These are phyloP conservation scores for Xylaria sp. DNA, from an alignment of 495 filamentous ascomycete genomes.

Conservation along the genomic window DNA sequence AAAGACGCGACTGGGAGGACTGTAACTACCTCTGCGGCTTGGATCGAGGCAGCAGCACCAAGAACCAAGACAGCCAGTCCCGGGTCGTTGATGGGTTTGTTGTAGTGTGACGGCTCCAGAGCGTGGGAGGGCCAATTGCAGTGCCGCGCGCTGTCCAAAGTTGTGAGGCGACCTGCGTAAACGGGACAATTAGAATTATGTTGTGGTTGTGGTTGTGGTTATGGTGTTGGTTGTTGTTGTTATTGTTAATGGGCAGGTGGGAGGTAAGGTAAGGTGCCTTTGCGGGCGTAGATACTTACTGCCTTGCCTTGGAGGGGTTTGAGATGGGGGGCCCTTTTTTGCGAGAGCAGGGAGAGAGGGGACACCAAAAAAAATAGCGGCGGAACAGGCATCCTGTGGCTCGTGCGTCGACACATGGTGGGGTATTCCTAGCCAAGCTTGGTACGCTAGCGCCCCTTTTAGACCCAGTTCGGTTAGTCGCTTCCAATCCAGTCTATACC, in stretches of 20 bases:
- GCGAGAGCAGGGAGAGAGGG: conserved; percentile 3
- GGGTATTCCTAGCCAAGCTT: neutral
- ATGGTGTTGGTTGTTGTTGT: conserved; percentile 11
- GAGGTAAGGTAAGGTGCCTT: too few species aligned
- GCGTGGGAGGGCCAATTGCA: neutral
- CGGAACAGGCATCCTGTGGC: neutral
- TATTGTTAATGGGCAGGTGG: neutral
- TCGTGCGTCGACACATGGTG: conserved; percentile 8
- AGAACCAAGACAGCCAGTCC: too few species aligned
- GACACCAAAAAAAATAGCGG: conserved; percentile 19
- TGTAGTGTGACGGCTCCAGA: neutral
- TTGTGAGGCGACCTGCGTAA: neutral
- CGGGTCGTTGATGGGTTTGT: neutral
- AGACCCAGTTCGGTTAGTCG: neutral
- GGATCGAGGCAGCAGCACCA: neutral
- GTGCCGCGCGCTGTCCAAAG: conserved; percentile 29
- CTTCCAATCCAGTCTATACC: neutral
- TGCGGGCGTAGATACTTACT: neutral
- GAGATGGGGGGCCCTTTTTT: conserved; percentile 11
- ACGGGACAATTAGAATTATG: conserved; percentile 6
- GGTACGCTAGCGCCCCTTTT: neutral
- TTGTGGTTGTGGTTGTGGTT: neutral
- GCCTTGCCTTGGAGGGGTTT: conserved; percentile 17
- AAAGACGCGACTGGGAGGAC: conserved; percentile 19
- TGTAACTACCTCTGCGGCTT: neutral